Evolutionary conservation across 805 yeast species (phyloP).

Genomic region (Metahyphopichia silvanorum): DNA sequence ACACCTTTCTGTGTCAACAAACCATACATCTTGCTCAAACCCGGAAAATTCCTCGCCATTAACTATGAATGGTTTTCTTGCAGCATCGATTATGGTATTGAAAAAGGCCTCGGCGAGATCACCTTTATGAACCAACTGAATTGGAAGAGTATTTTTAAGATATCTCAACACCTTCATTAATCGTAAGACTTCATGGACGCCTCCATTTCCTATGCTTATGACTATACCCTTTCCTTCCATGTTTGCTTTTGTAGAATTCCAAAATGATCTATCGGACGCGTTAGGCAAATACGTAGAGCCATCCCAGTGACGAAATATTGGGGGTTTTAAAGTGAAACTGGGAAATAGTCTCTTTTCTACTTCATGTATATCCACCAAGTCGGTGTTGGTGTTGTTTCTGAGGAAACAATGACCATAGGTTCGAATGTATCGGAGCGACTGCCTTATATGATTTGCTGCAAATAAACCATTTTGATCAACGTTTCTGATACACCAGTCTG

Average conservation of each 20-base stretch:
- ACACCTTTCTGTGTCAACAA: neutral
- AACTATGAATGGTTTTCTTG: neutral
- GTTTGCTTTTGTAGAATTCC: neutral
- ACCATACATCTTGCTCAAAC: neutral
- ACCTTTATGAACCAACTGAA: constrained; percentile 12
- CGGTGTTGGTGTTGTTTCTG: neutral
- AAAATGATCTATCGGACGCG: neutral
- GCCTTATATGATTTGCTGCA: neutral
- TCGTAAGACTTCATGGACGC: neutral
- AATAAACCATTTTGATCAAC: neutral
- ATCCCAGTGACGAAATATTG: neutral
- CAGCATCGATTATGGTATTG: neutral
- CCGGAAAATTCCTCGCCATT: neutral
- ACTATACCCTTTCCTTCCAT: constrained; percentile 2
- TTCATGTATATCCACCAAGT: neutral
- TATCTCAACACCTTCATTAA: constrained; percentile 9
- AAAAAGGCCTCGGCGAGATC: constrained; percentile 4
- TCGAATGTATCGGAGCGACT: neutral
- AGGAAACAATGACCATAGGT: neutral
- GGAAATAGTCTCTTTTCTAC: constrained; percentile 1
- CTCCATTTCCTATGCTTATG: constrained; percentile 1
- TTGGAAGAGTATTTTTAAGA: constrained; percentile 14
- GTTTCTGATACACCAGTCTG: neutral
- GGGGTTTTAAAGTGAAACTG: neutral
- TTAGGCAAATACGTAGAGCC: neutral